Percentiles rank a stretch among this genome's conserved stretches.
Conservation (phyloP, 1,139 yeast species). For the Lodderomyces metapsilosis region DNA sequence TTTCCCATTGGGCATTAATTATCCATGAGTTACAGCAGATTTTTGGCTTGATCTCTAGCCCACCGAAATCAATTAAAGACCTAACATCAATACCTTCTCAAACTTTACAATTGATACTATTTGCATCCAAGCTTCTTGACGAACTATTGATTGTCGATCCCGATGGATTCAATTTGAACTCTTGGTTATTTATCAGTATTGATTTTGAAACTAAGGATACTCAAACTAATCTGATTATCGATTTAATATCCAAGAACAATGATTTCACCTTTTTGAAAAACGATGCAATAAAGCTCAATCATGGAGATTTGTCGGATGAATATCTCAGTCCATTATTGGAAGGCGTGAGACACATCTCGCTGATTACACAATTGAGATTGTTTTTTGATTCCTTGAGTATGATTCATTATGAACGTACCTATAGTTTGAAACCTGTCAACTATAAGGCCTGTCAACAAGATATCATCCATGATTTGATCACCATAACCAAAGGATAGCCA, state of each 20-base stretch:
- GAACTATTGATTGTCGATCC: slow-evolving; percentile 60
- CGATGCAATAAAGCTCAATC: slow-evolving; percentile 23
- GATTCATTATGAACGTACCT: slow-evolving; percentile 70
- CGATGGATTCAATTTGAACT: slow-evolving; percentile 78
- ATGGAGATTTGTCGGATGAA: slow-evolving; percentile 16
- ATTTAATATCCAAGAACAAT: slow-evolving; percentile 44
- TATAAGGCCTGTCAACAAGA: slow-evolving; percentile 50
- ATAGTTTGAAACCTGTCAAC: slow-evolving; percentile 54
- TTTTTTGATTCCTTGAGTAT: slow-evolving; percentile 74
- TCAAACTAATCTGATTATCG: slow-evolving; percentile 39
- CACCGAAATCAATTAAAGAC: slow-evolving; percentile 20
- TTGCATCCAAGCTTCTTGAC: slow-evolving; percentile 78
- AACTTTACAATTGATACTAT: slow-evolving; percentile 46
- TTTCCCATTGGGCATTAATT: slow-evolving; percentile 70
- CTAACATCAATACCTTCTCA: slow-evolving; percentile 32
- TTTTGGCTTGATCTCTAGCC: slow-evolving; percentile 34
- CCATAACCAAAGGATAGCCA: background rate
- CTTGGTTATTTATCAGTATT: slow-evolving; percentile 84
- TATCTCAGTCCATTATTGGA: slow-evolving; percentile 43
- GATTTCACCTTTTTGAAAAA: slow-evolving; percentile 38
- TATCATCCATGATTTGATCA: slow-evolving; percentile 45
- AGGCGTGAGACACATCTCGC: slow-evolving; percentile 43
- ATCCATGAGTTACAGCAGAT: slow-evolving; percentile 58
- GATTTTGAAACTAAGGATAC: slow-evolving; percentile 50
- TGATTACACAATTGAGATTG: slow-evolving; percentile 54